Percentiles rank a stretch among this genome's conserved stretches.
Conservation (phyloP, 1,284 basidiomycete genomes). For the Phellinidium pouzarii region DNA sequence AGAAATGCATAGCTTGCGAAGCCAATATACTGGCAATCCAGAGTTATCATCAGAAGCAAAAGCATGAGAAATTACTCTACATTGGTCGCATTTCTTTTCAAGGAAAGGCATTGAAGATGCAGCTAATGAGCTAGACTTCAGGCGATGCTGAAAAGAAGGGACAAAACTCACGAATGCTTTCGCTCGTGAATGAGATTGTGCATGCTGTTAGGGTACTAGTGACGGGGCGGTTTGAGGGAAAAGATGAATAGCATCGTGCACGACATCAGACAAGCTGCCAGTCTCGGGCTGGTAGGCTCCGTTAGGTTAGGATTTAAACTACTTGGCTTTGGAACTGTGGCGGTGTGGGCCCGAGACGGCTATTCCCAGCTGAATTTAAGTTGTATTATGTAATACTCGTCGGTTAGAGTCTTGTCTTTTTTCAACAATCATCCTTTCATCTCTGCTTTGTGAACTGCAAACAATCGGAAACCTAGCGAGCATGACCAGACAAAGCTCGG, state of each 20-base stretch:
- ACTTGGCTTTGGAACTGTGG: background rate
- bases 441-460: no score
- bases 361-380: background rate
- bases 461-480: no score
- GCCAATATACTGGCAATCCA: conserved; percentile 12
- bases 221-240: background rate
- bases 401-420: no score
- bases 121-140: no score
- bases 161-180: conserved; percentile 3
- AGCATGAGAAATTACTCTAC: conserved; percentile 4
- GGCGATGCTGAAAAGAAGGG: no score
- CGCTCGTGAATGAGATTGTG: conserved; percentile 1
- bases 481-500: no score
- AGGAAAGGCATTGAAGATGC: no score
- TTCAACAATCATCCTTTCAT: no score
- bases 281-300: no score
- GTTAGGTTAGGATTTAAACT: background rate
- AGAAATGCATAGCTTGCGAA: conserved; percentile 15
- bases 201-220: background rate
- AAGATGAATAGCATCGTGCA: background rate
- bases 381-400: background rate
- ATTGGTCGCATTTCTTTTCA: conserved; percentile 10
- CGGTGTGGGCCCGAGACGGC: background rate
- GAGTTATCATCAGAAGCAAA: background rate
- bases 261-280: no score